Evolutionary conservation across 306 rosid species (phyloP).

Genomic region (Castanea crenata): DNA sequence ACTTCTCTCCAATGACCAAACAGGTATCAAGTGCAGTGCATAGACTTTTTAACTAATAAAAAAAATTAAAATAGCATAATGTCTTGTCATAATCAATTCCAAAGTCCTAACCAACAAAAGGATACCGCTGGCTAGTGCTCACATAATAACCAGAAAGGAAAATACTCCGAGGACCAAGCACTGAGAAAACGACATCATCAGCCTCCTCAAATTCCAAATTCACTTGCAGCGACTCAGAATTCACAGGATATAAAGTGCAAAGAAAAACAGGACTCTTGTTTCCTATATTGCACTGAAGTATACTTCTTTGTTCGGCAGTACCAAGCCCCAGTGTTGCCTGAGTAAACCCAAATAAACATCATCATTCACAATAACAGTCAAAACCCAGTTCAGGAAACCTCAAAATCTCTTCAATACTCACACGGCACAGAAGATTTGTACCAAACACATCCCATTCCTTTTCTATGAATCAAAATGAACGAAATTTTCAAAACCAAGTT

Average conservation of each 20-base stretch:
- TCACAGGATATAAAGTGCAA: slow-evolving; percentile 70
- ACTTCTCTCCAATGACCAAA: not conserved
- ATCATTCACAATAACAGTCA: not conserved
- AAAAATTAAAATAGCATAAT: not conserved
- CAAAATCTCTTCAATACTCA: not conserved
- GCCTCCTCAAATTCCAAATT: slow-evolving; percentile 81
- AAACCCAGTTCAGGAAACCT: not conserved
- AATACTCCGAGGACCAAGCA: slow-evolving; percentile 81
- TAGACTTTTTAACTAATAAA: not conserved
- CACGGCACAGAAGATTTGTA: not conserved
- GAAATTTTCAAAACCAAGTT: not conserved
- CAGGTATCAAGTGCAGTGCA: not conserved
- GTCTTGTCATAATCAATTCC: not conserved
- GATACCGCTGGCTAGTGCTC: slow-evolving; percentile 49
- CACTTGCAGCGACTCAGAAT: slow-evolving; percentile 68
- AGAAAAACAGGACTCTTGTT: slow-evolving; percentile 71
- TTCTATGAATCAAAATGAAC: not conserved
- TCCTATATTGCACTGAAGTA: slow-evolving; percentile 89
- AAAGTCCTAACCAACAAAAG: slow-evolving; percentile 23
- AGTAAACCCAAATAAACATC: not conserved
- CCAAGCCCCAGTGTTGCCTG: slow-evolving; percentile 82
- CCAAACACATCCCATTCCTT: not conserved
- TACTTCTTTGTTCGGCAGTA: slow-evolving; percentile 49
- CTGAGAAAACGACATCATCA: slow-evolving; percentile 71
- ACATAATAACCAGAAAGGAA: slow-evolving; percentile 79